Evolutionary conservation across 805 yeast genomes (phyloP).

Genomic region (Schwanniomyces vanrijiae): DNA sequence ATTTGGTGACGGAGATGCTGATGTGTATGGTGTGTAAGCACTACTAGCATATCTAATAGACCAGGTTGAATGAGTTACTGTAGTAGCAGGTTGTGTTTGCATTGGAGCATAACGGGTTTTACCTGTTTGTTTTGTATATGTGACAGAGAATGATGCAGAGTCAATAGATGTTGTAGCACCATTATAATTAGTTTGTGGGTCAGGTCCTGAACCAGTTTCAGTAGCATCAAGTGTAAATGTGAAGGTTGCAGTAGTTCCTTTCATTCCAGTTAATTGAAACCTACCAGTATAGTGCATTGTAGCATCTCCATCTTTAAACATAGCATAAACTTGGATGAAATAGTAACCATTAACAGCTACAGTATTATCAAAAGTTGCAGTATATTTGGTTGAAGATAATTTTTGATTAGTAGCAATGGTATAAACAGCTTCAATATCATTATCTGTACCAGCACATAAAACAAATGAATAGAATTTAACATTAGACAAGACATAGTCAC

Average conservation of each 20-base stretch:
- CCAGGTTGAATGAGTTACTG: constrained; percentile 67
- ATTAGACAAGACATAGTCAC: constrained; percentile 44
- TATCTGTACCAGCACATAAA: constrained; percentile 69
- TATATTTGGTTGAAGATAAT: constrained; percentile 24
- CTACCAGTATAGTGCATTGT: constrained; percentile 69
- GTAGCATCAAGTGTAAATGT: constrained; percentile 22
- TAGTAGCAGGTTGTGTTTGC: constrained; percentile 83
- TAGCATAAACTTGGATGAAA: constrained; percentile 68
- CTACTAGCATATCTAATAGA: constrained; percentile 66
- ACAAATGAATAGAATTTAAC: constrained; percentile 49
- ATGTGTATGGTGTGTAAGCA: constrained; percentile 54
- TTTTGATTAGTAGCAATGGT: constrained; percentile 8
- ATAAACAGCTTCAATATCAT: constrained; percentile 28
- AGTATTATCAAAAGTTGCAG: constrained; percentile 43
- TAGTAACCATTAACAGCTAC: constrained; percentile 65
- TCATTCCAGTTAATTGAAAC: constrained; percentile 68
- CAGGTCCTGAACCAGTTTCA: constrained; percentile 38
- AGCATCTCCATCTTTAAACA: constrained; percentile 29
- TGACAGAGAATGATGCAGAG: constrained; percentile 53
- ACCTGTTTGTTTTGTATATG: constrained; percentile 82
- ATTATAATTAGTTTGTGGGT: constrained; percentile 36
- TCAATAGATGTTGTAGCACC: constrained; percentile 20
- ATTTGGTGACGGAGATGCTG: constrained; percentile 44
- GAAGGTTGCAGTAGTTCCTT: constrained; percentile 60
- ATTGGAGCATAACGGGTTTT: constrained; percentile 81